Base-by-base conservation (phyloP, 768 basidiomycete species). In the Kwoniella dejecticola region DNA sequence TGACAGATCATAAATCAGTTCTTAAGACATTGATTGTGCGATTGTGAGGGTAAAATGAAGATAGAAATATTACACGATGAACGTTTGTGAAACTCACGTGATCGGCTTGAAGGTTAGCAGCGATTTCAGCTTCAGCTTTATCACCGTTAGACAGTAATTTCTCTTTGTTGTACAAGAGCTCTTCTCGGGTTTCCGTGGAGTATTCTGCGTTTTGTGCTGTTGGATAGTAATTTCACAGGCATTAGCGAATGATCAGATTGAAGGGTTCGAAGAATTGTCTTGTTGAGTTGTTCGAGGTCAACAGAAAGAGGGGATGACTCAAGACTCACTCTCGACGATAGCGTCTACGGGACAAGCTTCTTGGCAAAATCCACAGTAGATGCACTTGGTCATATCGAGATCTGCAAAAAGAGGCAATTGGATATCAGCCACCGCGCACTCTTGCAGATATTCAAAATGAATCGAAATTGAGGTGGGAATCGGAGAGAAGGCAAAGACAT, bases 341-440 rank as follows among this genome's bases (percentile, higher is more conserved):
- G 96, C 96, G 81, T 98, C 96, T 59, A 98, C 96, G 1, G 96
- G 96, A 79, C 96, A 99, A 29, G 96, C 96, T 81, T 98, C 96
- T 81, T 98, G 95, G 80, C 96, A 98, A 84, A 97, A 98, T 55
- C 96, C 96, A 80, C 96, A 99, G 83, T 99, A 99, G 75, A 99
- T 99, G 81, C 96, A 98, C 84, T 83, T 98, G 62, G 96, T 99
- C 96, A 99, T 99, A 79, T 99, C 96, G 72, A 98, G 93, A 81
- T 98, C 91, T 94, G 27, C 6, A 29, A 29, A 19, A 26, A 40
- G 0, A 26, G 41, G 2, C 33, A 41, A 30, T 24, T 11, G 41
- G 23, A 11, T 23, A 27, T 12, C 2, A 12, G n/a, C 15, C 19
- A 15, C 30, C 12, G 17, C 24, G 7, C 31, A 52, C 30, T 11